Base-by-base conservation (phyloP, 345 rosid species). In the Sisymbrium altissimum region DNA sequence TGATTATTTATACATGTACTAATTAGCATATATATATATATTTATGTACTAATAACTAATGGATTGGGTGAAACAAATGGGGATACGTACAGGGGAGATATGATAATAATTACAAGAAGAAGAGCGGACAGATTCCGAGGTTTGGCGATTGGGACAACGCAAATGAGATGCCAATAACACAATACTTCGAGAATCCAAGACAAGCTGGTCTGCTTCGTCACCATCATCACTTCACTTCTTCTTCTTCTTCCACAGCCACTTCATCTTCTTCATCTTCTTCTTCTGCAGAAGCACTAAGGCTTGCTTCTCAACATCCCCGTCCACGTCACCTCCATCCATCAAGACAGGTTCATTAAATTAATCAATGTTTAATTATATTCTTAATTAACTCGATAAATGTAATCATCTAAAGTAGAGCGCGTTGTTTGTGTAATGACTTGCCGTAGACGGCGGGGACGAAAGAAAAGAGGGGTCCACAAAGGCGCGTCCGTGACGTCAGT, bases 131-230 rank as follows among this genome's bases (percentile, higher is more conserved):
- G 69, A 89, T 94, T 57, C 98, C 98, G 0, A 84, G 85, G 53
- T 94, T 94, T 69, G 98, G 98, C 70, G 78, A 94, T 71, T 94
- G 98, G 98, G 97, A 94, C 2, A 73, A 83, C 9, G 88, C 96
- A 32, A 89, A 87, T 58, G 90, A 94, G 18, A 45, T 89, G 76
- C 98, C 98, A 36, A 94, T 94, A 54, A 94, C 98, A 44, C 97
- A 88, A 83, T 94, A 94, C 72, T 94, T 94, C 15, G 98, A 94
- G 79, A 70, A 83, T 59, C 95, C 98, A 55, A 85, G 96, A 75
- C 95, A 91, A 71, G 97, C 98, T 40, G 98, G 98, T 45, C 74
- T 94, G 65, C 69, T 86, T 23, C 86, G 90, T 50, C 80, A 59
- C 25, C 64, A 69, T 18, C 38, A 60, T 32, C n/a, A 55, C 58